Evolutionary conservation across 108 stramenopile genomes (phyloP).

Genomic region (Mediolabrus comicus): DNA sequence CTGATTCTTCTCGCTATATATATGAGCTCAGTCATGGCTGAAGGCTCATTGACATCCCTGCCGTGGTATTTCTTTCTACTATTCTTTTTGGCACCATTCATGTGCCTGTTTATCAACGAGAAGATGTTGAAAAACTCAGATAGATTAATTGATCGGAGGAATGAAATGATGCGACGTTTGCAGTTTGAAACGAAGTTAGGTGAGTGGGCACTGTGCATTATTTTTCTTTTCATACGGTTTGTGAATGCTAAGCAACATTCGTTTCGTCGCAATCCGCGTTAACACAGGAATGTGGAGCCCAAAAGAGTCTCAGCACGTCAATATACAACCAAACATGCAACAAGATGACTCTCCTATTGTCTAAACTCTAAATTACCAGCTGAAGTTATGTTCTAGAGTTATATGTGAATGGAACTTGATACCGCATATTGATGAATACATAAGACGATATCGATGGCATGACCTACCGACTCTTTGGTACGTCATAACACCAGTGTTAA

Average conservation of each 20-base stretch:
- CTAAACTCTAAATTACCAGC: background rate
- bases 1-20: constrained; percentile 49
- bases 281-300: constrained; percentile 43
- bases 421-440: too few relatives aligned
- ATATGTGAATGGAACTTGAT: too few relatives aligned
- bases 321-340: background rate
- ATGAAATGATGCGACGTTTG: constrained; percentile 78
- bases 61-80: constrained; percentile 73
- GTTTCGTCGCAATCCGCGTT: background rate
- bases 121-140: constrained; percentile 56
- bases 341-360: background rate
- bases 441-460: too few relatives aligned
- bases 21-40: constrained; percentile 37
- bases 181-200: constrained; percentile 82
- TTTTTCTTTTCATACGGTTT: background rate
- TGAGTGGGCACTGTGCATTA: background rate
- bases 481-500: background rate
- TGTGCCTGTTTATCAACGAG: constrained; percentile 63
- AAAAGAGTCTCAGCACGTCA: constrained; percentile 14
- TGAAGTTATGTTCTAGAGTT: too few relatives aligned
- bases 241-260: background rate
- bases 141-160: constrained; percentile 53
- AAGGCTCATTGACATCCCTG: constrained; percentile 39
- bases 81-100: constrained; percentile 51
- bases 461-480: background rate